Base-by-base conservation (phyloP, 163 green algal species). In the Smithsoniella earleae region DNA sequence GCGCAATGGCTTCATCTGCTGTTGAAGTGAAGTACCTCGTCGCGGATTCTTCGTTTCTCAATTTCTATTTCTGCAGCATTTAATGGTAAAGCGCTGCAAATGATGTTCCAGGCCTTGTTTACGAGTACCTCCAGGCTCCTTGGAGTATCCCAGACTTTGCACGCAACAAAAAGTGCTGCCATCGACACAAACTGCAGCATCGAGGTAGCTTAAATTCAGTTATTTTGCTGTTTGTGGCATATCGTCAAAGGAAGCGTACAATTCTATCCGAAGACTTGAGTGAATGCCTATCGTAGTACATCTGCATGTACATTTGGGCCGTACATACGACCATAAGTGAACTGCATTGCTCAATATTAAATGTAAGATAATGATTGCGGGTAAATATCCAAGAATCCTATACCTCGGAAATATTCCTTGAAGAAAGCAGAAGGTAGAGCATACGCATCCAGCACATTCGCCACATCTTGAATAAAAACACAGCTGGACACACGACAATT, bases 401-500 rank as follows among this genome's bases (percentile, higher is more conserved):
- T n/a, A n/a, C n/a, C n/a, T n/a, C n/a, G n/a, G n/a, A n/a, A n/a
- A n/a, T n/a, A n/a, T n/a, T n/a, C n/a, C n/a, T n/a, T n/a, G n/a
- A n/a, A n/a, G n/a, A n/a, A n/a, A n/a, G n/a, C n/a, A n/a, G n/a
- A n/a, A n/a, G n/a, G n/a, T n/a, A n/a, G n/a, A n/a, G n/a, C n/a
- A n/a, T n/a, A n/a, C n/a, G n/a, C n/a, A n/a, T n/a, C n/a, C 13
- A 64, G 49, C 25, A 25, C 31, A 27, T 64, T 64, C 25, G 49
- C 31, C 13, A 64, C 8, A 64, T 64, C 49, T 64, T 25, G 33
- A 27, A 64, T 64, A 13, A 64, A 64, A 25, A 36, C 49, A 27
- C 49, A 64, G 49, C 25, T 27, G 49, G 49, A 25, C 31, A 64
- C 49, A 10, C 49, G 49, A 13, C 49, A 64, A 64, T 64, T 64